phyloP scores from a whole-genome alignment of 768 basidiomycete species.

The Kwoniella bestiolae region DNA sequence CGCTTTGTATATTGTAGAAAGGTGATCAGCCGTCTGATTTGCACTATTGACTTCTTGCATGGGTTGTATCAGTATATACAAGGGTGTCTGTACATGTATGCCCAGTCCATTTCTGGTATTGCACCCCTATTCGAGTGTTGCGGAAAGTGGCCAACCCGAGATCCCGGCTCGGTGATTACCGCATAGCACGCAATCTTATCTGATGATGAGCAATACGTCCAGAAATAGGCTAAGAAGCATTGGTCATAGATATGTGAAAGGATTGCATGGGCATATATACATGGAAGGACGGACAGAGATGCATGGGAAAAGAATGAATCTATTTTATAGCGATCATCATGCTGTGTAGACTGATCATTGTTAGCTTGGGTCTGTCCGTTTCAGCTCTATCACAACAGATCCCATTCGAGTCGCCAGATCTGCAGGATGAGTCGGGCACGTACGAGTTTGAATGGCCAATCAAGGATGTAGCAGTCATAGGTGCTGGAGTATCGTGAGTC shows the following conservation, averaged over 20 bases:
- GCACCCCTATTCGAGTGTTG: not conserved
- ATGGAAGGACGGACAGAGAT: not conserved
- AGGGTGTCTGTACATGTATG: too few species aligned
- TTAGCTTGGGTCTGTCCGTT: too few species aligned
- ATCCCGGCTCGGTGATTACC: not conserved
- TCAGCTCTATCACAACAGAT: not conserved
- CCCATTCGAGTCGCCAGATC: not conserved
- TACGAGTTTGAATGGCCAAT: conserved; percentile 32
- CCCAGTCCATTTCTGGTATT: too few species aligned
- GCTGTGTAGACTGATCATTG: not conserved
- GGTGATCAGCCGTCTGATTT: not conserved
- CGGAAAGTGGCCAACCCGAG: not conserved
- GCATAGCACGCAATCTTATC: conserved; percentile 22
- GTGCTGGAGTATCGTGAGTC: conserved; percentile 35
- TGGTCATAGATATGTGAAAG: not conserved
- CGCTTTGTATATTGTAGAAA: conserved; percentile 21
- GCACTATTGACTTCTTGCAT: too few species aligned
- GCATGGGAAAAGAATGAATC: not conserved
- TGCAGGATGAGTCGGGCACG: not conserved
- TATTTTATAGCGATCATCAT: not conserved
- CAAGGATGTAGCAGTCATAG: conserved; percentile 39
- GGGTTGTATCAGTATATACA: too few species aligned
- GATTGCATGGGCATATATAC: not conserved
- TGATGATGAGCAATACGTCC: not conserved
- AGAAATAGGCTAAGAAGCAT: not conserved